Base-by-base conservation (phyloP, 106 monocot genomes). In the Phalaenopsis equestris region DNA sequence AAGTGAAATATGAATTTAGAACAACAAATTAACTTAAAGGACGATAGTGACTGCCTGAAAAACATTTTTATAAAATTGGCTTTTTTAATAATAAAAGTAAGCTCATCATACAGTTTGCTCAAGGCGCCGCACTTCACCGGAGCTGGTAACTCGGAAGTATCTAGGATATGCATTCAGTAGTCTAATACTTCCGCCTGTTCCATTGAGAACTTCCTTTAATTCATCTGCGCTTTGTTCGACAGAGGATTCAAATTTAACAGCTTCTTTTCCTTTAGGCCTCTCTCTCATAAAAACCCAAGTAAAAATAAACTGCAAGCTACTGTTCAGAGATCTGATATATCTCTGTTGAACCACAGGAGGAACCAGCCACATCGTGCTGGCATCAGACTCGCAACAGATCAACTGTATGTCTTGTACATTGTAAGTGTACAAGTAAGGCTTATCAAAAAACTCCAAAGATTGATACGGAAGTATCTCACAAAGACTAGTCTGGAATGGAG, bases 231-330 rank as follows among this genome's bases (percentile, higher is more conserved):
- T 82, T 78, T 79, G 56, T 41, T 83, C 82, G 73, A 90, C 55
- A 86, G 57, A 9, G 45, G 81, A 84, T 83, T 94, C 94, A 86
- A 85, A 92, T 81, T 91, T 94, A 18, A 98, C 98, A 81, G 86
- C 73, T 87, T 98, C 98, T 82, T 98, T 98, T 77, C 94, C 94
- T 84, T 98, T 98, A 39, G 98, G 98, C 68, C 98, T 94, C 73
- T 92, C 92, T 78, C 98, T 94, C 41, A 85, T 85, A 81, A 98
- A 94, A 79, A 88, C 55, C 98, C 98, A 98, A 67, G 86, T 89
- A 67, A 98, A 87, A 68, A 90, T 78, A 65, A 98, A 82, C 5
- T 85, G 24, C 88, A 91, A 86, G 14, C 84, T 76, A 41, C 77
- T 36, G 67, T 88, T 83, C 81, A 98, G 79, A 23, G 91, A 89